A percentile compares a stretch with the other conserved stretches of the same genome.
phyloP scores from a whole-genome alignment of 257 asterid species.

The Anisodus tanguticus region DNA sequence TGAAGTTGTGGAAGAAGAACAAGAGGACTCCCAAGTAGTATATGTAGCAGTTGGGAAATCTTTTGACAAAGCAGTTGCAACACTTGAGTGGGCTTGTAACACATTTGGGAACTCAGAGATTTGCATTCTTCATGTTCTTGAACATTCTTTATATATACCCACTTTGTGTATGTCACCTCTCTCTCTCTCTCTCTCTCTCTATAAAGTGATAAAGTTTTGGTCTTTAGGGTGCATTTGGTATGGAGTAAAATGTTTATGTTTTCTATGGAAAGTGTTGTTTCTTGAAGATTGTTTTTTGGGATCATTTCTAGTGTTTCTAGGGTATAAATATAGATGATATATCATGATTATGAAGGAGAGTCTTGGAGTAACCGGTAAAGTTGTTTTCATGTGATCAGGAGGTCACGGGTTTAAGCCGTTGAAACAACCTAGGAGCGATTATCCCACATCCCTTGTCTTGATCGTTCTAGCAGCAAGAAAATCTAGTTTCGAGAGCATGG shows the following conservation, averaged over 20 bases:
- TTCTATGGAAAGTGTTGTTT: neutral
- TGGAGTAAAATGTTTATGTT: neutral
- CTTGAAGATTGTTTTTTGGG: neutral
- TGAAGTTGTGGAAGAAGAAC: conserved; percentile 29
- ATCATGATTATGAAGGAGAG: neutral
- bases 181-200: neutral
- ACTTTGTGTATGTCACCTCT: conserved; percentile 63
- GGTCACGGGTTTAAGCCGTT: too few species aligned
- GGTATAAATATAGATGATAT: conserved; percentile 11
- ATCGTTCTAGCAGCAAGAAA: too few species aligned
- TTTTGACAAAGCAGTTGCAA: conserved; percentile 54
- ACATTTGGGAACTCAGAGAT: conserved; percentile 54
- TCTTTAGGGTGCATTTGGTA: neutral
- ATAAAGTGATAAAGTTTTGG: conserved; percentile 18
- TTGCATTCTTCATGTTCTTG: conserved; percentile 78
- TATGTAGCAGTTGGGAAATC: conserved; percentile 80
- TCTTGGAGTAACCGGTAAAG: too few species aligned
- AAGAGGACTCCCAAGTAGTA: conserved; percentile 40
- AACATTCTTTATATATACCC: conserved; percentile 75
- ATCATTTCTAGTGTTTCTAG: conserved; percentile 13
- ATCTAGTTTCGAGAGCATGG: too few species aligned
- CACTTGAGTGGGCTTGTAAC: conserved; percentile 67
- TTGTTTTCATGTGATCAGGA: too few species aligned
- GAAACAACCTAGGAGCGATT: too few species aligned
- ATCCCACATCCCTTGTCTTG: too few species aligned